These are phyloP conservation scores for Tylopilus balloui DNA, from an alignment of 768 basidiomycete genomes.

Conservation along the genomic window DNA sequence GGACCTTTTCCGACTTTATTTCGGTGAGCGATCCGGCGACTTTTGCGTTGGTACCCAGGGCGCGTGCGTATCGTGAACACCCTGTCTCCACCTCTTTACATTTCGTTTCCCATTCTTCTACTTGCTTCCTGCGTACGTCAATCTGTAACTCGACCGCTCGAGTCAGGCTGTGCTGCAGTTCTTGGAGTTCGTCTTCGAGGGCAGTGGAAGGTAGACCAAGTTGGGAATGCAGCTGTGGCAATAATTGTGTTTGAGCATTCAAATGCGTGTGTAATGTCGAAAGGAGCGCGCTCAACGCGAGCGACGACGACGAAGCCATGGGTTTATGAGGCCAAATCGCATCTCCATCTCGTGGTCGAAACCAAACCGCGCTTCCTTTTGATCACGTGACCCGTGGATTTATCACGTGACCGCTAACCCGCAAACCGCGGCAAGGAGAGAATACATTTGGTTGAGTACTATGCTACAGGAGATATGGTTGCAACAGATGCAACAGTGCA, in stretches of 20 bases:
- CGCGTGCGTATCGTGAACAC: slow-evolving; percentile 61
- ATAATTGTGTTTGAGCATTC: slow-evolving; percentile 73
- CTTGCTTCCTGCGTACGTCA: slow-evolving; percentile 63
- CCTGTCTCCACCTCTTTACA: slow-evolving; percentile 59
- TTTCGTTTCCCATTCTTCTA: slow-evolving; percentile 65
- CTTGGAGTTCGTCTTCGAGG: slow-evolving; percentile 73
- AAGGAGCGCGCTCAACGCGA: slow-evolving; percentile 58
- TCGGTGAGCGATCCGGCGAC: slow-evolving; percentile 61
- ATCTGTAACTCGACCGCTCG: slow-evolving; percentile 75
- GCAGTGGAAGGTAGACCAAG: slow-evolving; percentile 78
- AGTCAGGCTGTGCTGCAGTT: slow-evolving; percentile 70
- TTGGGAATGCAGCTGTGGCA: slow-evolving; percentile 78
- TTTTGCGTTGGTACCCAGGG: slow-evolving; percentile 70
- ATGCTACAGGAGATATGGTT: not conserved
- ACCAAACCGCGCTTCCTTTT: slow-evolving; percentile 20
- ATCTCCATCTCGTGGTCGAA: slow-evolving; percentile 14
- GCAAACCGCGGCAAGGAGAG: not conserved
- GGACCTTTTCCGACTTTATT: slow-evolving; percentile 62
- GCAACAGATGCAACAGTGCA: not conserved
- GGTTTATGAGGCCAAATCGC: slow-evolving; percentile 8
- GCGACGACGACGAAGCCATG: slow-evolving; percentile 32
- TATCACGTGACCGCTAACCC: slow-evolving; percentile 17
- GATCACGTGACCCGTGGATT: slow-evolving; percentile 27
- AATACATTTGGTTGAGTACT: not conserved
- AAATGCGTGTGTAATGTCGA: slow-evolving; percentile 75